Evolutionary conservation across 305 asterid species (phyloP).

Genomic region (Stenogyne calaminthoides): DNA sequence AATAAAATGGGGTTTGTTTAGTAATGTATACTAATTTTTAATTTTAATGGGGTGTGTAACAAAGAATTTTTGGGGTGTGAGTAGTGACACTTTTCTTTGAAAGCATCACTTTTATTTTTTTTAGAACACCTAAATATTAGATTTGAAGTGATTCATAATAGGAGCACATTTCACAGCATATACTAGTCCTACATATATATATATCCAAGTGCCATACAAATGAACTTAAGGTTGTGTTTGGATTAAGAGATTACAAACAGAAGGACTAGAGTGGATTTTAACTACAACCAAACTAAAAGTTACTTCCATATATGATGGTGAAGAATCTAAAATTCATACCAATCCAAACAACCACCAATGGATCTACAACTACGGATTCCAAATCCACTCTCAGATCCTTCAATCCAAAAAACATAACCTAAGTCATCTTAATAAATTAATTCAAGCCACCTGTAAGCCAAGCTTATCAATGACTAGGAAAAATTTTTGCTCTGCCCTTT

Average conservation of each 20-base stretch:
- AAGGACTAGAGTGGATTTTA: neutral
- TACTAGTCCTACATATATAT: too few species aligned
- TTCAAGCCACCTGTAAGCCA: neutral
- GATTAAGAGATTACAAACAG: neutral
- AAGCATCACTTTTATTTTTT: too few species aligned
- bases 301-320: neutral
- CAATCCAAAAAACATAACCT: neutral
- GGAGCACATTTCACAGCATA: too few species aligned
- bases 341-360: neutral
- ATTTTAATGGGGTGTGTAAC: too few species aligned
- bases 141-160: too few species aligned
- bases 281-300: neutral
- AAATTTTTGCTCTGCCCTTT: slow-evolving; percentile 7
- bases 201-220: too few species aligned
- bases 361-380: neutral
- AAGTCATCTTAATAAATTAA: neutral
- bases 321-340: neutral
- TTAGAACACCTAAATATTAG: too few species aligned
- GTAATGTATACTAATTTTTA: too few species aligned
- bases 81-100: too few species aligned
- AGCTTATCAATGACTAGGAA: neutral
- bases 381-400: neutral
- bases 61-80: too few species aligned
- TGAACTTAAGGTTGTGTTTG: neutral
- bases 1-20: too few species aligned